Conservation (phyloP, 1,139 yeast species). For the Saccharomyces hybrid region DNA sequence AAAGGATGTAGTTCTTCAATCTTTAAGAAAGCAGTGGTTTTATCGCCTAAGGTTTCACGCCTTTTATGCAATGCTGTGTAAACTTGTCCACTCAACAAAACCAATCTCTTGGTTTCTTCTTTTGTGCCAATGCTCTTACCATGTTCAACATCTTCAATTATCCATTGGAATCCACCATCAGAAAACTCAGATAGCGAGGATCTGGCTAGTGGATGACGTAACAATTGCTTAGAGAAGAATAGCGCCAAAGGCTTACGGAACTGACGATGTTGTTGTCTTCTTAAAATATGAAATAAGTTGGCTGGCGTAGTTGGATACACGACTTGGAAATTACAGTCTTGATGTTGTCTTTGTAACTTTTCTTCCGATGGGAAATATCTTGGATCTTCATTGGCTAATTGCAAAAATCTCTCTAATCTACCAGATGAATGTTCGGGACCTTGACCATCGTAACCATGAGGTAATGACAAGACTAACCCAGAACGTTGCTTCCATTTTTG, state of each 20-base stretch:
- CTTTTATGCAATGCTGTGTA: constrained; percentile 85
- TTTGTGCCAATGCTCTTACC: constrained; percentile 68
- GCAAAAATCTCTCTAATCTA: constrained; percentile 93
- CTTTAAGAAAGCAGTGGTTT: constrained; percentile 79
- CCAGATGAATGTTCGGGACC: constrained; percentile 99
- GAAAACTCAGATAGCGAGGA: constrained; percentile 77
- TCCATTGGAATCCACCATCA: constrained; percentile 89
- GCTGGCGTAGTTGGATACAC: constrained; percentile 98
- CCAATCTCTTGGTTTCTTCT: constrained; percentile 82
- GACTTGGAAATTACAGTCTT: constrained; percentile 95
- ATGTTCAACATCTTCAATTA: constrained; percentile 83
- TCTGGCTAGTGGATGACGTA: constrained; percentile 97
- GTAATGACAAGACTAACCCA: constrained; percentile 88
- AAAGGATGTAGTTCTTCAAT: constrained; percentile 96
- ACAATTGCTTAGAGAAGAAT: constrained; percentile 86
- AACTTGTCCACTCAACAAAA: constrained; percentile 87
- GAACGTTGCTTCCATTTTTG: constrained; percentile 98
- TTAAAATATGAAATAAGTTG: constrained; percentile 87
- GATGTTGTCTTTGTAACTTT: constrained; percentile 93
- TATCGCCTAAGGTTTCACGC: constrained; percentile 69
- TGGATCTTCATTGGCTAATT: constrained; percentile 92
- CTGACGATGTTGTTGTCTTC: constrained; percentile 99
- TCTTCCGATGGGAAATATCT: constrained; percentile 85
- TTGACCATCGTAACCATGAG: constrained; percentile 99
- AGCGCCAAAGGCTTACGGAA: constrained; percentile 91